These are phyloP conservation scores for Ophiocordyceps camponoti-rufipedis DNA, from an alignment of 2,329 filamentous ascomycete species.

Conservation along the genomic window DNA sequence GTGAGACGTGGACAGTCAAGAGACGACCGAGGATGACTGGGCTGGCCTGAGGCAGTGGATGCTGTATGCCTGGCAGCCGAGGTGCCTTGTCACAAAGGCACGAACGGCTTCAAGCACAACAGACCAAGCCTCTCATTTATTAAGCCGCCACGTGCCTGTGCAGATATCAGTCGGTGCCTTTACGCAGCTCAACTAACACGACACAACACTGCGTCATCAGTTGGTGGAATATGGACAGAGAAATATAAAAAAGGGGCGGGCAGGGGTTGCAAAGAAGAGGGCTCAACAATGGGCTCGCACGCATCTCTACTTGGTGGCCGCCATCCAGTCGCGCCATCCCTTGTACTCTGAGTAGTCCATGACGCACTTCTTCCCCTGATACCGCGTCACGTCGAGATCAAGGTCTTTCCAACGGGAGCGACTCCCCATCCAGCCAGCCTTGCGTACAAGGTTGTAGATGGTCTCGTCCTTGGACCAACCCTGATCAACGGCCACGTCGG, in stretches of 20 bases:
- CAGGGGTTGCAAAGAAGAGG: background rate
- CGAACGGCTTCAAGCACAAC: background rate
- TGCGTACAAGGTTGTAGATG: slow-evolving; percentile 74
- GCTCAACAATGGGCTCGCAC: slow-evolving; percentile 2
- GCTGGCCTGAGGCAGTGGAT: background rate
- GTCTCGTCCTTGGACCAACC: slow-evolving; percentile 93
- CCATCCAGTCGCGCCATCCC: slow-evolving; percentile 61
- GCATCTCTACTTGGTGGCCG: slow-evolving; percentile 8
- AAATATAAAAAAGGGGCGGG: background rate
- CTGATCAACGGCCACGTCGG: slow-evolving; percentile 80
- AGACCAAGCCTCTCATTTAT: background rate
- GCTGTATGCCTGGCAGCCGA: background rate
- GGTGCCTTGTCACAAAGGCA: background rate
- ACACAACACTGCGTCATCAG: no score
- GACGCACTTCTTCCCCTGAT: slow-evolving; percentile 66
- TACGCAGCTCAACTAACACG: no score
- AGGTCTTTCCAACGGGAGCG: slow-evolving; percentile 64
- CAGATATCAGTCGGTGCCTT: background rate
- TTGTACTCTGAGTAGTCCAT: slow-evolving; percentile 58
- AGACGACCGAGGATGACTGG: no score
- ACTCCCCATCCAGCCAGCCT: slow-evolving; percentile 82
- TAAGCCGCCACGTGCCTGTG: background rate
- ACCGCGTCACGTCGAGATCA: slow-evolving; percentile 61
- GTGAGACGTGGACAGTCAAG: no score
- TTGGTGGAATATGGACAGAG: background rate